A percentile compares a stretch with the other conserved stretches of the same genome.
These are phyloP conservation scores for Harrya chromipes DNA, from an alignment of 768 basidiomycete species.

Conservation along the genomic window DNA sequence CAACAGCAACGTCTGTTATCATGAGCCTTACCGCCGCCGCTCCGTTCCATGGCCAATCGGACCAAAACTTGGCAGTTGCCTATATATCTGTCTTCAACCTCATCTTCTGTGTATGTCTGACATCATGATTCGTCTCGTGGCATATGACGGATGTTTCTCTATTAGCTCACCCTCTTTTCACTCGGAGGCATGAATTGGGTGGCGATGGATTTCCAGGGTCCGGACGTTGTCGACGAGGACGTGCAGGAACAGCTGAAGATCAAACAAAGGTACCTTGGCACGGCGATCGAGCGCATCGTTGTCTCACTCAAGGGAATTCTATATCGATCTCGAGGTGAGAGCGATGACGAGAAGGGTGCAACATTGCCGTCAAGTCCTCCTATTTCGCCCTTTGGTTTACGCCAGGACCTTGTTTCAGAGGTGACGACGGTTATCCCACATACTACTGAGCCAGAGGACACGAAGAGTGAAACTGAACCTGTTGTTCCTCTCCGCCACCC, in stretches of 20 bases:
- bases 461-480: slow-evolving; percentile 5
- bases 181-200: slow-evolving; percentile 54
- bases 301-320: slow-evolving; percentile 1
- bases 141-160: not conserved
- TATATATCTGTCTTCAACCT: slow-evolving; percentile 63
- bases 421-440: slow-evolving; percentile 5
- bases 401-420: slow-evolving; percentile 1
- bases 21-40: slow-evolving; percentile 57
- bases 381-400: not conserved
- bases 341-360: slow-evolving; percentile 11
- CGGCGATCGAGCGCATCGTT: slow-evolving; percentile 10
- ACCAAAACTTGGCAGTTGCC: slow-evolving; percentile 61
- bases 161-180: slow-evolving; percentile 62
- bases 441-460: not conserved
- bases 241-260: slow-evolving; percentile 43
- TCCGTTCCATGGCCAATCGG: slow-evolving; percentile 58
- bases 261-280: slow-evolving; percentile 31
- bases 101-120: slow-evolving; percentile 49
- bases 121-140: not conserved
- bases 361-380: not conserved
- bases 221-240: slow-evolving; percentile 58
- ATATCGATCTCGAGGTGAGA: not conserved
- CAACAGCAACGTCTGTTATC: slow-evolving; percentile 59
- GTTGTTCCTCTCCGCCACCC: slow-evolving; percentile 1
- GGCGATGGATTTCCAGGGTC: slow-evolving; percentile 61